These are phyloP conservation scores for Erodium maritimum DNA, from an alignment of 345 rosid species.

Conservation along the genomic window DNA sequence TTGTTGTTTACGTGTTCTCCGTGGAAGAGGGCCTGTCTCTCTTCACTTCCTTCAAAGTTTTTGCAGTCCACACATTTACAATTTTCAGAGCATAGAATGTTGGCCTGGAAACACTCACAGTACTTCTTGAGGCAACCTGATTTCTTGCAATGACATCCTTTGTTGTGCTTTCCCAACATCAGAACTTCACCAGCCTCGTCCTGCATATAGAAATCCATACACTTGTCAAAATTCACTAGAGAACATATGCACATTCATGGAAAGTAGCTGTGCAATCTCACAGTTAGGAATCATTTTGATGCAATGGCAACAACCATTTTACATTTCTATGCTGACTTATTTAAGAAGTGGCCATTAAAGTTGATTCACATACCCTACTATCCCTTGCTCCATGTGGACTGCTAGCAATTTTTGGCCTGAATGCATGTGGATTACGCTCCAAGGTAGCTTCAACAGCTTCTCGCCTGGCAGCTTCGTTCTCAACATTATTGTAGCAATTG, in stretches of 20 bases:
- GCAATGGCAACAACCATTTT: too few species aligned
- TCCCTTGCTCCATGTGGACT: conserved; percentile 76
- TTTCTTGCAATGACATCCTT: conserved; percentile 99
- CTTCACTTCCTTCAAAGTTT: conserved; percentile 94
- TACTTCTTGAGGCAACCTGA: conserved; percentile 98
- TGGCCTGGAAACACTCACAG: conserved; percentile 97
- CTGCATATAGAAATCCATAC: conserved; percentile 20
- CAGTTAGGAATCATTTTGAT: too few species aligned
- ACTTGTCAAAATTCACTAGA: background rate
- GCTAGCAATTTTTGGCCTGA: conserved; percentile 94
- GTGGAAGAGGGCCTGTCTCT: conserved; percentile 88
- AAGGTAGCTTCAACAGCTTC: conserved; percentile 92
- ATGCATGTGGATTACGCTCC: conserved; percentile 95
- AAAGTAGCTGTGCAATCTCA: too few species aligned
- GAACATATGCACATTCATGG: background rate
- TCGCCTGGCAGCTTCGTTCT: conserved; percentile 75
- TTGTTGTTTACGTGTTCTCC: conserved; percentile 80
- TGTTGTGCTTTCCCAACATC: conserved; percentile 79
- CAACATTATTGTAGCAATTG: conserved; percentile 89
- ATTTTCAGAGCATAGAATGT: conserved; percentile 92
- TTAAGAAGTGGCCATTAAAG: background rate
- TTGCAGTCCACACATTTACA: conserved; percentile 97
- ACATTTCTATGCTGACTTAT: too few species aligned
- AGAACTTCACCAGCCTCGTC: conserved; percentile 72
- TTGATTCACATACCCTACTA: conserved; percentile 40